Percentiles rank a stretch among this genome's conserved stretches.
Evolutionary conservation across 371 early-diverging fungal species (phyloP).

Genomic region (Blastocladiella emersonii): DNA sequence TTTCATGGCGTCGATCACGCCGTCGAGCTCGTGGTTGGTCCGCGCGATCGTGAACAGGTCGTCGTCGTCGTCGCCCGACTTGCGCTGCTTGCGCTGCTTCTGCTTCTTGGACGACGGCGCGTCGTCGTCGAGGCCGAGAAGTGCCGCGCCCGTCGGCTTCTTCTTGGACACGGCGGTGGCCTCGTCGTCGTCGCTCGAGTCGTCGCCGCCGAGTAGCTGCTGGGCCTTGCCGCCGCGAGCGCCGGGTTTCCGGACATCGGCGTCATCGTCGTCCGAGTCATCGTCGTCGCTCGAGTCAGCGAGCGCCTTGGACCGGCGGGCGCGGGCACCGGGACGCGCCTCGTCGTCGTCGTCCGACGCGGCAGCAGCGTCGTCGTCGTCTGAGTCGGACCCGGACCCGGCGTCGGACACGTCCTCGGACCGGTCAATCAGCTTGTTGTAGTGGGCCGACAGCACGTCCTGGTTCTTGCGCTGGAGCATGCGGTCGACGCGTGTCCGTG

Average conservation of each 20-base stretch:
- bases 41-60: conserved; percentile 74
- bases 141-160: background rate
- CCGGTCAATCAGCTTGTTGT: conserved; percentile 36
- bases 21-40: conserved; percentile 48
- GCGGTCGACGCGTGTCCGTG: conserved; percentile 69
- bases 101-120: conserved; percentile 10
- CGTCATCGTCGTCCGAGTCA: background rate
- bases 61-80: conserved; percentile 21
- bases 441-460: conserved; percentile 79
- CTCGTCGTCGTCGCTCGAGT: background rate
- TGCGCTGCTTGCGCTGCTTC: conserved; percentile 27
- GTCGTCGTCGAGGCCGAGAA: background rate
- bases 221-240: background rate
- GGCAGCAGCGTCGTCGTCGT: no score
- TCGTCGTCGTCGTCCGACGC: no score
- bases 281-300: conserved; percentile 13
- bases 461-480: conserved; percentile 87
- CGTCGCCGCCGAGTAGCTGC: conserved; percentile 13
- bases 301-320: background rate
- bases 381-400: background rate
- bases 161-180: background rate
- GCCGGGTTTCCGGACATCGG: background rate
- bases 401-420: background rate
- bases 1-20: conserved; percentile 25
- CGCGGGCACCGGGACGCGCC: no score